Evolutionary conservation across 108 stramenopile genomes (phyloP), one percentile per base, ranked within the genome.

Genomic region (Pelagomonas calceolata): DNA sequence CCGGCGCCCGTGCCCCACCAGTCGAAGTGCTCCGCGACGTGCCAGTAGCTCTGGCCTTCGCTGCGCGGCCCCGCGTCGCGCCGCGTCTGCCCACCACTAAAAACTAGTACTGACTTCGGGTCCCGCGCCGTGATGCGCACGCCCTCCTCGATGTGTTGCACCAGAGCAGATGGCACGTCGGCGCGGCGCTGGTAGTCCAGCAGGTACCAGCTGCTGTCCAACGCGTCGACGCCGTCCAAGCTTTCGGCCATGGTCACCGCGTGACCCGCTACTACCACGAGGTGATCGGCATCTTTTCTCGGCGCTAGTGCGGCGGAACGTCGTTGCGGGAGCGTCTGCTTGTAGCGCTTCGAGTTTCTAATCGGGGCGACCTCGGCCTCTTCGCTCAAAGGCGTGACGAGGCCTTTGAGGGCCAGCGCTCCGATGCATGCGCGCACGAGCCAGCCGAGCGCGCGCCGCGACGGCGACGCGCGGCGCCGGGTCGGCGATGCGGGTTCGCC

Each of bases 51-150:
- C 39, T 69, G 43, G 18, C 81, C 84, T 75, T 85, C 84, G 34
- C 75, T 72, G 66, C 67, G 76, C 17, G 84, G 84, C 32, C 95
- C 98, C 32, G 89, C 92, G 36, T 77, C 73, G 14, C 82, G 82
- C 72, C 98, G 63, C 33, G 98, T 98, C 75, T 95, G 87, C 0
- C 98, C 98, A 29, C 97, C 98, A 72, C 82, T 82, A 80, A 98
- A 96, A 0, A 98, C 76, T 32, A 98, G 74, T 60, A 98, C 80
- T 29, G 92, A 75, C 0, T 78, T 63, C 60, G 89, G 83, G 81
- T 96, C 93, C 16, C 77, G 36, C 14, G 74, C 64, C 16, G 94
- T 89, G 51, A 85, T 76, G 67, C 79, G 72, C 36, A 97, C 87
- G 14, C 94, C 98, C 0, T 85, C 85, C 67, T 75, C 72, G 64